Evolutionary conservation across 1,284 basidiomycete species (phyloP).

Genomic region (Papiliotrema terrestris): DNA sequence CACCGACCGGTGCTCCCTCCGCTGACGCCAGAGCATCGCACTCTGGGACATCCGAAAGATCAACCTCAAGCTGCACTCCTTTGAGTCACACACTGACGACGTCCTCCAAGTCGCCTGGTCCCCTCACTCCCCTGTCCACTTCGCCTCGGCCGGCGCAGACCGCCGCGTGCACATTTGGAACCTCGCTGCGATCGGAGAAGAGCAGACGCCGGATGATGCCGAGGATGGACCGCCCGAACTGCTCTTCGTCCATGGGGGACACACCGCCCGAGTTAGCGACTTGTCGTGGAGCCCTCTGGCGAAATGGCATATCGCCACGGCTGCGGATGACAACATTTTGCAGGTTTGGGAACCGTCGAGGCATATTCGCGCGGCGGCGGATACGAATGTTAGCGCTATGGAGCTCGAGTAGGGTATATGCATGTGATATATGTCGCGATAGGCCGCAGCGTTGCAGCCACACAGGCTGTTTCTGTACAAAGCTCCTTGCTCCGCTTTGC

Average conservation of each 20-base stretch:
- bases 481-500: too few relatives aligned
- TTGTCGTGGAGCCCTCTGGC: conserved; percentile 49
- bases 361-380: conserved; percentile 50
- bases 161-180: conserved; percentile 96
- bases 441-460: too few relatives aligned
- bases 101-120: conserved; percentile 94
- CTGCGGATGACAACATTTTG: conserved; percentile 54
- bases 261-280: conserved; percentile 50
- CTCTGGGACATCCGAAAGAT: conserved; percentile 86
- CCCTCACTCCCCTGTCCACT: conserved; percentile 83
- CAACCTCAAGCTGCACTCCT: conserved; percentile 78
- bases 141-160: conserved; percentile 89
- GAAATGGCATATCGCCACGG: conserved; percentile 50
- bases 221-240: conserved; percentile 94
- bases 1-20: too few relatives aligned
- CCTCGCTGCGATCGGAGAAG: conserved; percentile 83
- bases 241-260: conserved; percentile 84
- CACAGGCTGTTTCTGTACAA: too few relatives aligned
- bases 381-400: conserved; percentile 42
- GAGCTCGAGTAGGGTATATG: conserved; percentile 41
- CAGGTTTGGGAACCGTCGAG: conserved; percentile 50
- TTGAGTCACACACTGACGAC: conserved; percentile 92
- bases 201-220: conserved; percentile 95
- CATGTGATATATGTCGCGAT: too few relatives aligned
- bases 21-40: conserved; percentile 64